Evolutionary conservation across 345 rosid species (phyloP).

Genomic region (Cardamine chenopodiifolia): DNA sequence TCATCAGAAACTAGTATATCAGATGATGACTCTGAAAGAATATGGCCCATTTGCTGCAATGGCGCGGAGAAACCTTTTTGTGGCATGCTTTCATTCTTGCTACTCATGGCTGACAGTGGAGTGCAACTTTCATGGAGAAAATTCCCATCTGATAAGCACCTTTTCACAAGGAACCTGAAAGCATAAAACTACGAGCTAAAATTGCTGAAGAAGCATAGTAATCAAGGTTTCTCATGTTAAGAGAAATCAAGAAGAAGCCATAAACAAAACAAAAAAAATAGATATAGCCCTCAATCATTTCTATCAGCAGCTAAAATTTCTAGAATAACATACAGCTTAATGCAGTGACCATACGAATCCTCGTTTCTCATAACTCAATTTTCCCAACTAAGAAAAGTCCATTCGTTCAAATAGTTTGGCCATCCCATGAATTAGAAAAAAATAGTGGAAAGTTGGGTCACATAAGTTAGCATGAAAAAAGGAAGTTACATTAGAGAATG

Average conservation of each 20-base stretch:
- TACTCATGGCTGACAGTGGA: constrained; percentile 50
- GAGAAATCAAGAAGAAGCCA: not conserved
- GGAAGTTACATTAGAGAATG: constrained; percentile 11
- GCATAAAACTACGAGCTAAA: constrained; percentile 7
- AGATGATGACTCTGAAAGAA: constrained; percentile 72
- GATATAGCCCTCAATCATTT: not conserved
- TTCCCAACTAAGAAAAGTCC: not conserved
- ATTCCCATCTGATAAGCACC: constrained; percentile 85
- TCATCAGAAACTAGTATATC: constrained; percentile 72
- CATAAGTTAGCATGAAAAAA: constrained; percentile 5
- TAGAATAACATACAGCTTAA: not conserved
- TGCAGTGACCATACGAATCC: constrained; percentile 12
- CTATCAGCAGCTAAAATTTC: not conserved
- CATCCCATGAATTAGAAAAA: not conserved
- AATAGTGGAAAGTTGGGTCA: not conserved
- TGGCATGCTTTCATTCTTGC: constrained; percentile 46
- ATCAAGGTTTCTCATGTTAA: not conserved
- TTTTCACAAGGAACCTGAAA: constrained; percentile 65
- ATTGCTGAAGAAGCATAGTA: not conserved
- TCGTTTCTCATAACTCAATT: constrained; percentile 8
- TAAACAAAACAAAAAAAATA: not conserved
- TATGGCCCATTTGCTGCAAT: constrained; percentile 47
- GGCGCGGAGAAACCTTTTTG: constrained; percentile 50
- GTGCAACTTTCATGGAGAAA: constrained; percentile 52
- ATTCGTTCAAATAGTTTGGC: not conserved